Evolutionary conservation across 805 yeast genomes (phyloP).

Genomic region (Kurtzmaniella cleridarum): DNA sequence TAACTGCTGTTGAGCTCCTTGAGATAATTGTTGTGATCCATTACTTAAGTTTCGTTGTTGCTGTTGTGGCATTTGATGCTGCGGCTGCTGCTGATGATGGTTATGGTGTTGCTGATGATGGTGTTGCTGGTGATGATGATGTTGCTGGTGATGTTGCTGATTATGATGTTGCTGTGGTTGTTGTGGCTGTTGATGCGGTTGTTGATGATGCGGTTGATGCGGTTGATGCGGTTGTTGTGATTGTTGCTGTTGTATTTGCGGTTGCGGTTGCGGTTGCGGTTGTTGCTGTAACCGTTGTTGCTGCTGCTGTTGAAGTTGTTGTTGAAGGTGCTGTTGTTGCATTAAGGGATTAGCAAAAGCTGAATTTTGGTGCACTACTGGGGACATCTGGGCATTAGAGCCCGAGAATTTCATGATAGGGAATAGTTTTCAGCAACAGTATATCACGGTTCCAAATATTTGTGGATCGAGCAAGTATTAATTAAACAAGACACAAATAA

Average conservation of each 20-base stretch:
- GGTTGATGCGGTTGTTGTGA: constrained; percentile 8
- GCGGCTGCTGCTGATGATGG: constrained; percentile 4
- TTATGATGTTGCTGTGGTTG: constrained; percentile 4
- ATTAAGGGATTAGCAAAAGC: not conserved
- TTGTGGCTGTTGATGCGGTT: constrained; percentile 7
- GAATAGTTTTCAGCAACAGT: not conserved
- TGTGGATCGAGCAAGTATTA: no score
- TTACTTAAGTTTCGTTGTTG: constrained; percentile 1
- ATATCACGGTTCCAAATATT: no score
- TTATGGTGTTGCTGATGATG: constrained; percentile 2
- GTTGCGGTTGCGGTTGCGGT: constrained; percentile 11
- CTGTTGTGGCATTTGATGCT: constrained; percentile 3
- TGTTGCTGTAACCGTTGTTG: constrained; percentile 20
- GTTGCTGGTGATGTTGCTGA: constrained; percentile 7
- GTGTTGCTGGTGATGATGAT: constrained; percentile 3
- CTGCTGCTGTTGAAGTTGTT: constrained; percentile 8
- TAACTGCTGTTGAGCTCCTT: not conserved
- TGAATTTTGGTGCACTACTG: not conserved
- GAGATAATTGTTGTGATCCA: constrained; percentile 1
- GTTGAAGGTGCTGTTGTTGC: constrained; percentile 6
- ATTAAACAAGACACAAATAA: no score
- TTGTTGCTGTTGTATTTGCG: constrained; percentile 6
- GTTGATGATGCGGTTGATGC: constrained; percentile 10
- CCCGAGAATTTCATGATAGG: not conserved
- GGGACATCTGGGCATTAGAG: not conserved